A percentile compares a stretch with the other conserved stretches of the same genome.
These are phyloP conservation scores for Physcia stellaris DNA, from an alignment of 495 filamentous ascomycete species.

Conservation along the genomic window DNA sequence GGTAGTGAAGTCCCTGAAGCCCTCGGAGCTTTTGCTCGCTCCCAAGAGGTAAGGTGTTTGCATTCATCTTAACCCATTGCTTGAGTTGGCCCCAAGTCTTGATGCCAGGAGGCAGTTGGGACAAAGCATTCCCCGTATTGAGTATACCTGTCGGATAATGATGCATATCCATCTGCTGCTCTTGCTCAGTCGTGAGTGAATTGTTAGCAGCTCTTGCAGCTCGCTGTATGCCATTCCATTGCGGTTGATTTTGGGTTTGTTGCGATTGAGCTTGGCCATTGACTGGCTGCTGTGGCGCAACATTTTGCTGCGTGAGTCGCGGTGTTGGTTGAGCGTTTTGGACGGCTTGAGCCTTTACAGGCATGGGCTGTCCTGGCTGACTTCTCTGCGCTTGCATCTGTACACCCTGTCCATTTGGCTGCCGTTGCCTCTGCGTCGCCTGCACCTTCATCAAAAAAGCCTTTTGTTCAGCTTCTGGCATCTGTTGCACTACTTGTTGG, in stretches of 20 bases:
- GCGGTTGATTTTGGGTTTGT: background rate
- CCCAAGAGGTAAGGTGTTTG: slow-evolving; percentile 24
- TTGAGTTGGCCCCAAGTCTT: slow-evolving; percentile 67
- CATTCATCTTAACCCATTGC: slow-evolving; percentile 39
- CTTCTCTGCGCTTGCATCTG: slow-evolving; percentile 3
- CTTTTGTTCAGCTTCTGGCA: slow-evolving; percentile 8
- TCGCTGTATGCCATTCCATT: background rate
- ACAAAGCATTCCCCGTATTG: slow-evolving; percentile 20
- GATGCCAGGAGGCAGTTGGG: slow-evolving; percentile 41
- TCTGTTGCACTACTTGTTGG: slow-evolving; percentile 3
- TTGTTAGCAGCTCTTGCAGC: background rate
- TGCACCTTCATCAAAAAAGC: slow-evolving; percentile 7
- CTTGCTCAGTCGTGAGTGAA: slow-evolving; percentile 32
- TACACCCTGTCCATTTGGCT: slow-evolving; percentile 24
- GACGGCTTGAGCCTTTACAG: too few species aligned
- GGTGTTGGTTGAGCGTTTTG: too few species aligned
- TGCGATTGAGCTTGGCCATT: background rate
- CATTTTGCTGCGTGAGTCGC: background rate
- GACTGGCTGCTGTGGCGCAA: background rate
- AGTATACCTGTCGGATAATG: slow-evolving; percentile 28
- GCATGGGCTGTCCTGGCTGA: background rate
- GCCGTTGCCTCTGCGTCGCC: slow-evolving; percentile 14
- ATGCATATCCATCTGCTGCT: slow-evolving; percentile 33
- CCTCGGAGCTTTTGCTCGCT: slow-evolving; percentile 32
- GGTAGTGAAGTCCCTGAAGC: slow-evolving; percentile 43